Percentiles rank a stretch among this genome's conserved stretches.
phyloP scores from a whole-genome alignment of 148 eudicot genomes.

The Euryodendron excelsum region DNA sequence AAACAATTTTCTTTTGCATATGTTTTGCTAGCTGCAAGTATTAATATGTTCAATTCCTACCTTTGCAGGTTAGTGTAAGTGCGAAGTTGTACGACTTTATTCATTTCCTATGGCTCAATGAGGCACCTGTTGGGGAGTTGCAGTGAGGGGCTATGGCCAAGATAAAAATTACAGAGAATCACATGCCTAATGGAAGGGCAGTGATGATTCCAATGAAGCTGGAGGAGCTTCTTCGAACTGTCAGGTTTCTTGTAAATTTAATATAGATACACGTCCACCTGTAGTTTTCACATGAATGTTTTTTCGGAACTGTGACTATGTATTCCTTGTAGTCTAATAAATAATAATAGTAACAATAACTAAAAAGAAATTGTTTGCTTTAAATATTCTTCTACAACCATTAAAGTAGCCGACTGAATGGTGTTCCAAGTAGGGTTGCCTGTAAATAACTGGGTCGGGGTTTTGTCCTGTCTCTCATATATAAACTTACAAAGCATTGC shows the following conservation, averaged over 20 bases:
- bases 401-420: background rate
- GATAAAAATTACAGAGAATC: background rate
- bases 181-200: too few relatives aligned
- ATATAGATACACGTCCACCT: background rate
- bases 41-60: too few relatives aligned
- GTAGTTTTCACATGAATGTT: background rate
- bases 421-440: background rate
- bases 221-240: background rate
- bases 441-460: too few relatives aligned
- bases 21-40: too few relatives aligned
- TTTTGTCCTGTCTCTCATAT: background rate
- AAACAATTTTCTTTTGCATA: too few relatives aligned
- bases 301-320: background rate
- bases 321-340: background rate
- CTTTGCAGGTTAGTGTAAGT: slow-evolving; percentile 69
- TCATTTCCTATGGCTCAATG: slow-evolving; percentile 79
- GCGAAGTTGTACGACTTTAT: slow-evolving; percentile 63
- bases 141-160: slow-evolving; percentile 41
- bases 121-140: slow-evolving; percentile 83
- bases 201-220: background rate
- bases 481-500: background rate
- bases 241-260: background rate
- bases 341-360: background rate
- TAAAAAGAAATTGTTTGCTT: background rate
- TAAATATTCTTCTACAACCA: background rate